These are phyloP conservation scores for Heliamphora pulchella DNA, from an alignment of 179 eudicot genomes.

Conservation along the genomic window DNA sequence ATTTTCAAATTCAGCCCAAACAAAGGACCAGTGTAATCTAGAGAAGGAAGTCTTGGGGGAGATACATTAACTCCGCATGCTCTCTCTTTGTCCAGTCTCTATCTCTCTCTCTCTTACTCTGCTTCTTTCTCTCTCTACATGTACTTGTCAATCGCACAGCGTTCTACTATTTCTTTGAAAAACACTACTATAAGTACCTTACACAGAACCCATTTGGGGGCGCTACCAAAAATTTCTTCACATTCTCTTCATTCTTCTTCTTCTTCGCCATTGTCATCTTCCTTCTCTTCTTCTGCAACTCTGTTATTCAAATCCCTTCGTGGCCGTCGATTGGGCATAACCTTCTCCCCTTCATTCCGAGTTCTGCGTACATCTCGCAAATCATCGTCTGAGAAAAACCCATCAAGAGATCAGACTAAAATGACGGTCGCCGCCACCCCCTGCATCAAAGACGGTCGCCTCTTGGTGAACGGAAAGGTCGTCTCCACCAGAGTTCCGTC, in stretches of 20 bases:
- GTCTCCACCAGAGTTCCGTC: constrained; percentile 41
- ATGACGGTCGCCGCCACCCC: constrained; percentile 35
- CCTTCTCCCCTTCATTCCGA: neutral
- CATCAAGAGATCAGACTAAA: neutral
- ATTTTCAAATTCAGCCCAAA: too few species aligned
- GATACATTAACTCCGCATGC: neutral
- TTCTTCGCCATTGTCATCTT: neutral
- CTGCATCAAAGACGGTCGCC: constrained; percentile 29
- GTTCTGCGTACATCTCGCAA: neutral
- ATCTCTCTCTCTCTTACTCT: neutral
- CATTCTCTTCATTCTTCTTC: too few species aligned
- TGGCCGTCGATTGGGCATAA: neutral
- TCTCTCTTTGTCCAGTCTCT: neutral
- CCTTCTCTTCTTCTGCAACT: neutral
- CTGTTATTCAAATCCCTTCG: neutral
- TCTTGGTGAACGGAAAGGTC: constrained; percentile 46
- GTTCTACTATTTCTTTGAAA: neutral
- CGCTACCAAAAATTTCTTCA: neutral
- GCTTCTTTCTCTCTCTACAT: neutral
- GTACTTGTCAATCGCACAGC: neutral
- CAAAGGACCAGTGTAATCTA: too few species aligned
- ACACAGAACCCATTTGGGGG: neutral
- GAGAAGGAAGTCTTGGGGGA: too few species aligned
- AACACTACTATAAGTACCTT: neutral
- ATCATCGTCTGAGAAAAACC: neutral